Evolutionary conservation across 345 rosid genomes (phyloP), one percentile per base, ranked within the genome.

Genomic region (Brassica carinata): DNA sequence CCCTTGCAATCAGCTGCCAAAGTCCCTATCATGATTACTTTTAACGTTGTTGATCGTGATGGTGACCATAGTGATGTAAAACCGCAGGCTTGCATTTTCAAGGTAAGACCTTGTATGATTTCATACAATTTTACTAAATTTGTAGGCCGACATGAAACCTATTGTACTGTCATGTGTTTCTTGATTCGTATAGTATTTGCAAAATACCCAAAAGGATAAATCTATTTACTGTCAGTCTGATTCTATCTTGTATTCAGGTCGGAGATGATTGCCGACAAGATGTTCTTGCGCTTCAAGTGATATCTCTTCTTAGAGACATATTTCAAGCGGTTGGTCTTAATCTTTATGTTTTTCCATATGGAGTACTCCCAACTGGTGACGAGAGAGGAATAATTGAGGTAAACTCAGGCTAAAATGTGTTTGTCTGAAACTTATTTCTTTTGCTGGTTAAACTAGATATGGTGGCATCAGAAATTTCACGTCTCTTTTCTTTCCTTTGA

Each of bases 181-280:
- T 7, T 15, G 18, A 55, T 55, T 55, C 62, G 17, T 17, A 17
- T 17, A 17, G 62, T 55, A 55, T 55, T 17, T 55, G 62, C 62
- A 15, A 55, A 55, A 55, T 55, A 55, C 62, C 26, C 62, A 55
- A 55, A 55, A 55, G 26, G 18, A 55, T 17, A 55, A 53, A 55
- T 15, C 9, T 5, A 6, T 55, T 15, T 55, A 23, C 61, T 15
- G 61, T 55, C 62, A 55, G 67, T 66, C 33, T 69, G 40, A 51
- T 53, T 45, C 77, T 43, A 72, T 75, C 75, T 63, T 67, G 83
- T 61, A 74, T 80, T 80, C 18, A 96, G 99, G 99, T 96, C 75
- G 99, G 99, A 84, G 99, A 96, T 84, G 98, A 96, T 86, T 96
- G 99, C 80, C 91, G 98, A 30, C 99, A 94, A 88, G 99, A 96